Evolutionary conservation across 176 grass and related monocot genomes (phyloP), one percentile per base, ranked within the genome.

Genomic region (Carex kokanica): DNA sequence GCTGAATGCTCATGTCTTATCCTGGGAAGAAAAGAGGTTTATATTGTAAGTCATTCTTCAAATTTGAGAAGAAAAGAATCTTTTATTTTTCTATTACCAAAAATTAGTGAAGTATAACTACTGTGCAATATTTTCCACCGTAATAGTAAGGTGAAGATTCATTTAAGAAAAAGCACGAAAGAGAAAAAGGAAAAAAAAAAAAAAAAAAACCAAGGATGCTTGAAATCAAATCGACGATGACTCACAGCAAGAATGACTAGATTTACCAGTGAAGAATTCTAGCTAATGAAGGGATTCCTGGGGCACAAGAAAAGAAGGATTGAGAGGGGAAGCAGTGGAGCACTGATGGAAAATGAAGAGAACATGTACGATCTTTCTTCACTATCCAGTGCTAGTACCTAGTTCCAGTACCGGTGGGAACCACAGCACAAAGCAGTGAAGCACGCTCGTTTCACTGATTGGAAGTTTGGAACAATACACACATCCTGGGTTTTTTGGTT

Each of bases 21-120:
- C 78, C 78, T 64, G 78, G 6, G 21, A 81, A 17, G 58, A 81
- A 80, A 40, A 81, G 13, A 81, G 32, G 6, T 45, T 4, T 8
- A 63, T 40, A 60, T 21, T 64, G 58, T 63, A 43, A 64, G 78
- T 57, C 31, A 43, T 81, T 81, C 32, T 43, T 8, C 1, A 75
- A 75, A 78, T 9, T 54, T 32, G 6, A 56, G 25, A 56, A 55
- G 24, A 17, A 78, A 78, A 56, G 49, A 54, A 78, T 29, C 24
- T 32, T 54, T 56, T 17, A 16, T 54, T 47, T 77, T 78, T 8
- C 3, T 54, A 56, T 15, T 78, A 78, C 73, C 73, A 78, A 17
- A 78, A 14, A 51, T 78, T 55, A 9, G 23, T 45, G 21, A 51
- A 56, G 14, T 31, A 15, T 31, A 70, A 78, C 73, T 78, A 78